Base-by-base conservation (phyloP, 768 basidiomycete genomes). In the Suillus occidentalis region DNA sequence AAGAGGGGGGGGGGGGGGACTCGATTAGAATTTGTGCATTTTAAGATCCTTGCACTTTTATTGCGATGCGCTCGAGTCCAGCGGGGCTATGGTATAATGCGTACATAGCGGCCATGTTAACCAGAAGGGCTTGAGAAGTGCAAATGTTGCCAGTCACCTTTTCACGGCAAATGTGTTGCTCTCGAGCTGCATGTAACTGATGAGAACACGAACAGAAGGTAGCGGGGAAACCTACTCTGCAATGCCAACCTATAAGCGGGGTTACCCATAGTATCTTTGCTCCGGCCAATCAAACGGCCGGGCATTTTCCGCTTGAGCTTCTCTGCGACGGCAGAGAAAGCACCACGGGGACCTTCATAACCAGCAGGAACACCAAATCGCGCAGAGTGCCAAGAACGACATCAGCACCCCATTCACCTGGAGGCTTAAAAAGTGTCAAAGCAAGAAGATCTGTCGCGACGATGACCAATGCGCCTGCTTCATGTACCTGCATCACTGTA, bases 71-170 rank as follows among this genome's bases (percentile, higher is more conserved):
- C 64, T 83, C 81, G 36, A 99, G 83, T 64, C 96, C 95, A 52
- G 81, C 83, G 0, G 97, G 92, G 13, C 97, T 97, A 72, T 99
- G 97, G 76, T 97, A 99, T 22, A 98, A 87, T 7, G 95, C 95
- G 73, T 95, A 95, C 97, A 99, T 98, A 42, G 96, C 95, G 22
- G 97, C 94, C 94, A 98, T 98, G 79, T 99, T 99, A 22, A 97
- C 97, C 31, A 99, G 90, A 20, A 99, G 87, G 0, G 95, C 97
- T 78, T 99, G 96, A 69, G 92, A 94, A 7, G 97, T 99, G 75
- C 97, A 99, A 65, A 99, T 97, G 73, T 99, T 99, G 73, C 93
- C 95, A 5, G 97, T 99, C 0, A 97, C 97, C 80, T 95, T 98
- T 76, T 99, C 97, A 25, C 97, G 91, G 65, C 97, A 91, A 68